Conservation (phyloP, 2,329 filamentous ascomycete species). For the Scorias spongiosa region DNA sequence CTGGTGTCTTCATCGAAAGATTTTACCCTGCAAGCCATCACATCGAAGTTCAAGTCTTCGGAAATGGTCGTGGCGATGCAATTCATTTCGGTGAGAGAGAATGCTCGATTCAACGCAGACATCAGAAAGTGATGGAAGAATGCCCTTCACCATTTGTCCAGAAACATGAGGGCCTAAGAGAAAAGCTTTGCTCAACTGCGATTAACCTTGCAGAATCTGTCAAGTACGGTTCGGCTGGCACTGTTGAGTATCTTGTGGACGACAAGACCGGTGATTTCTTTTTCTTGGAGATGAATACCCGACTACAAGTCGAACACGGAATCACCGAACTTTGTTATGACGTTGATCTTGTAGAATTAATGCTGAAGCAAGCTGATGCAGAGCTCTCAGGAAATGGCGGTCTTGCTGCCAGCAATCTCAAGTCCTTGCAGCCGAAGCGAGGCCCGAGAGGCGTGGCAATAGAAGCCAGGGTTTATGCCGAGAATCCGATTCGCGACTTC, state of each 20-base stretch:
- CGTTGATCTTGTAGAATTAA: slow-evolving; percentile 39
- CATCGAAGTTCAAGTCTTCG: slow-evolving; percentile 84
- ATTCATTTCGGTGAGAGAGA: slow-evolving; percentile 79
- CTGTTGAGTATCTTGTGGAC: slow-evolving; percentile 82
- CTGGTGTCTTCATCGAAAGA: slow-evolving; percentile 71
- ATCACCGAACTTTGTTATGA: slow-evolving; percentile 43
- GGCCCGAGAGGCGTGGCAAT: slow-evolving; percentile 34
- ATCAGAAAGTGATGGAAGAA: slow-evolving; percentile 87
- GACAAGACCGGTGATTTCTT: slow-evolving; percentile 67
- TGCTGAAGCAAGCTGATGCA: slow-evolving; percentile 40
- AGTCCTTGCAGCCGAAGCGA: slow-evolving; percentile 25
- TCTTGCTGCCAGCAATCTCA: slow-evolving; percentile 26
- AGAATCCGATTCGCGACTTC: slow-evolving; percentile 44
- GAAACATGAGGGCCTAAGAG: slow-evolving; percentile 38
- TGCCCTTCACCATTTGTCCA: slow-evolving; percentile 59
- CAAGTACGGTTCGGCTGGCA: slow-evolving; percentile 70
- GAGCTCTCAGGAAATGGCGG: slow-evolving; percentile 31
- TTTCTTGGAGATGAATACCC: slow-evolving; percentile 45
- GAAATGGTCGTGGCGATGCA: slow-evolving; percentile 62
- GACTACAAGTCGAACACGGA: slow-evolving; percentile 43
- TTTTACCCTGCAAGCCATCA: slow-evolving; percentile 69
- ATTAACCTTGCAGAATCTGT: slow-evolving; percentile 47
- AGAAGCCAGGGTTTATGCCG: slow-evolving; percentile 41
- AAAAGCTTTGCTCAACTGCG: slow-evolving; percentile 49
- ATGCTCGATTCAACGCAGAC: slow-evolving; percentile 71